Conservation (phyloP, 345 rosid genomes). For the Salix purpurea region DNA sequence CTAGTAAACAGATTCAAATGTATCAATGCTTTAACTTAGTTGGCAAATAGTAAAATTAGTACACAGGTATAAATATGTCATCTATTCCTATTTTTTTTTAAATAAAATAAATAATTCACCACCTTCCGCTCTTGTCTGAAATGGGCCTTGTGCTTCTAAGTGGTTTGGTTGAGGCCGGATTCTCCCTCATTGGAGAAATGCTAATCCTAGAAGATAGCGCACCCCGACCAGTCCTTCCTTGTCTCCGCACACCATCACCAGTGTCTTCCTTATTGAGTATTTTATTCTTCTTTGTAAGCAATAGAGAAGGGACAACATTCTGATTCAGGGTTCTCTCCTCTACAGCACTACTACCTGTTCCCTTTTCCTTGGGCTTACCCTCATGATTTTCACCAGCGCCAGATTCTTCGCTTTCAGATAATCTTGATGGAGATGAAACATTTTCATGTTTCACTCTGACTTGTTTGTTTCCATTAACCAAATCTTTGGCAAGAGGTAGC, state of each 20-base stretch:
- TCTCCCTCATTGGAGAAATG: slow-evolving; percentile 38
- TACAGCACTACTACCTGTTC: slow-evolving; percentile 21
- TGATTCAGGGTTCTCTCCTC: slow-evolving; percentile 31
- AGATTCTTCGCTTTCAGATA: slow-evolving; percentile 57
- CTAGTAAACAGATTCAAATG: slow-evolving; percentile 12
- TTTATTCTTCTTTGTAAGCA: slow-evolving; percentile 36
- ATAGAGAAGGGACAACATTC: slow-evolving; percentile 28
- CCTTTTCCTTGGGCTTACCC: slow-evolving; percentile 35
- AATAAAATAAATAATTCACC: not conserved
- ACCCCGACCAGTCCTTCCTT: slow-evolving; percentile 47
- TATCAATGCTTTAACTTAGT: not conserved
- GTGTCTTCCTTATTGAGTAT: slow-evolving; percentile 33
- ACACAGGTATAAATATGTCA: not conserved
- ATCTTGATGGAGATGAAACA: slow-evolving; percentile 47
- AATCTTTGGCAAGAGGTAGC: slow-evolving; percentile 26
- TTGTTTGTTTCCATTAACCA: slow-evolving; percentile 33
- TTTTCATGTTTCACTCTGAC: slow-evolving; percentile 39
- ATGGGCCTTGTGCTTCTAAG: slow-evolving; percentile 37
- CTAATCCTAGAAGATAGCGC: slow-evolving; percentile 33
- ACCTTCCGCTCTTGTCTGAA: slow-evolving; percentile 54
- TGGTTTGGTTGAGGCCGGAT: slow-evolving; percentile 35
- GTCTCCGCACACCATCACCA: slow-evolving; percentile 46
- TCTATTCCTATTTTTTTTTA: not conserved
- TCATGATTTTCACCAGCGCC: slow-evolving; percentile 42
- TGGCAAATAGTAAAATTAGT: not conserved